Conservation (phyloP, 495 filamentous ascomycete species). For the Acidiella bohemica region DNA sequence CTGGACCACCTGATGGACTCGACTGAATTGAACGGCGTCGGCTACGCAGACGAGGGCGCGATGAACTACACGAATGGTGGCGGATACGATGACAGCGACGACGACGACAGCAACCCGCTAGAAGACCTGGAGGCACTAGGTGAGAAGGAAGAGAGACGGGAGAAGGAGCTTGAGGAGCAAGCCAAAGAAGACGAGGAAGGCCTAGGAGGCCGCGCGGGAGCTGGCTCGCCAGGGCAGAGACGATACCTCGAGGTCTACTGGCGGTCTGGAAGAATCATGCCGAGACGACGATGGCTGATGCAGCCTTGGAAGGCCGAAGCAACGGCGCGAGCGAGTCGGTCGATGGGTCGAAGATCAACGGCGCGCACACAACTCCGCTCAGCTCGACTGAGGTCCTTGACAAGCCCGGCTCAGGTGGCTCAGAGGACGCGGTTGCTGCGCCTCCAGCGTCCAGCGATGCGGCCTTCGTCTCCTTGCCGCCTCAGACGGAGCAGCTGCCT, state of each 20-base stretch:
- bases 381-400: no score
- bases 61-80: constrained; percentile 6
- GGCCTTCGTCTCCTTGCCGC: not conserved
- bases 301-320: no score
- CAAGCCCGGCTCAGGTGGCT: no score
- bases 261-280: no score
- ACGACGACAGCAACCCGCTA: constrained; percentile 19
- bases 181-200: constrained; percentile 9
- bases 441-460: no score
- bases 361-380: no score
- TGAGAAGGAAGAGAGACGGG: constrained; percentile 15
- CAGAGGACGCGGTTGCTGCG: no score
- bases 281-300: no score
- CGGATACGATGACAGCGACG: constrained; percentile 10
- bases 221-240: constrained; percentile 14
- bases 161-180: no score
- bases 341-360: no score
- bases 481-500: not conserved
- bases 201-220: constrained; percentile 12
- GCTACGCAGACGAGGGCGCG: not conserved
- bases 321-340: no score
- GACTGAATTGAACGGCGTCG: not conserved
- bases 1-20: constrained; percentile 16
- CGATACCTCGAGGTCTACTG: constrained; percentile 4
- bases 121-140: constrained; percentile 18